Conservation (phyloP, 805 yeast species). For the Komagataella ulmi region DNA sequence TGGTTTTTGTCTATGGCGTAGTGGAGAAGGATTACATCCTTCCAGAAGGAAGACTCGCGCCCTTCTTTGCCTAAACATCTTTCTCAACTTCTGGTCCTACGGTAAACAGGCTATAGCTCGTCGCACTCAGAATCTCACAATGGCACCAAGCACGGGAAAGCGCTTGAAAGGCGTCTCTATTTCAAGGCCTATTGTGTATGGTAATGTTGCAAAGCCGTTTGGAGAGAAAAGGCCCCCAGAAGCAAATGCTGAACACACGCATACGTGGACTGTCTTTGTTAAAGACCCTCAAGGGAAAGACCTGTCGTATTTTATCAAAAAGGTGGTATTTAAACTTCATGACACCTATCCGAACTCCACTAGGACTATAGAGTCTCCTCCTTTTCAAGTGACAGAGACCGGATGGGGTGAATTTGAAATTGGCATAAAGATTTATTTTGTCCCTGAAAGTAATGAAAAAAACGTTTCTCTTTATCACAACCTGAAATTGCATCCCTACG, state of each 20-base stretch:
- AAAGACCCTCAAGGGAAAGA: slow-evolving; percentile 74
- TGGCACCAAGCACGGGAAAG: neutral
- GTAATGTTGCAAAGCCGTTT: slow-evolving; percentile 66
- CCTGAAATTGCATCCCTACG: slow-evolving; percentile 80
- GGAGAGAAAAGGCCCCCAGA: slow-evolving; percentile 36
- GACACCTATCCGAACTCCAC: slow-evolving; percentile 85
- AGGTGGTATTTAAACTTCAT: slow-evolving; percentile 88
- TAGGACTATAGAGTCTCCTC: slow-evolving; percentile 81
- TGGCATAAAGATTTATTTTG: slow-evolving; percentile 74
- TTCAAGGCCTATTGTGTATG: slow-evolving; percentile 68
- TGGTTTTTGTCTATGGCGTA: neutral
- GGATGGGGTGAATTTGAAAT: slow-evolving; percentile 99
- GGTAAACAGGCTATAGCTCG: neutral
- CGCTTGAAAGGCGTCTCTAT: slow-evolving; percentile 42
- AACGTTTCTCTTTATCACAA: slow-evolving; percentile 79
- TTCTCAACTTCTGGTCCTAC: neutral
- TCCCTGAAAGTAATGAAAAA: slow-evolving; percentile 80
- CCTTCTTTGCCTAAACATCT: neutral
- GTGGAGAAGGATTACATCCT: neutral
- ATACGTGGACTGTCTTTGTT: slow-evolving; percentile 88
- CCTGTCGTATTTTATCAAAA: slow-evolving; percentile 66
- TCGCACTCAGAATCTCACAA: neutral
- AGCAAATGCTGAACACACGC: slow-evolving; percentile 86
- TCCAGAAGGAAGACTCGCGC: neutral
- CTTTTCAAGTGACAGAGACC: slow-evolving; percentile 90